phyloP scores from a whole-genome alignment of 371 early-diverging fungal genomes.

The Mortierella sp. region DNA sequence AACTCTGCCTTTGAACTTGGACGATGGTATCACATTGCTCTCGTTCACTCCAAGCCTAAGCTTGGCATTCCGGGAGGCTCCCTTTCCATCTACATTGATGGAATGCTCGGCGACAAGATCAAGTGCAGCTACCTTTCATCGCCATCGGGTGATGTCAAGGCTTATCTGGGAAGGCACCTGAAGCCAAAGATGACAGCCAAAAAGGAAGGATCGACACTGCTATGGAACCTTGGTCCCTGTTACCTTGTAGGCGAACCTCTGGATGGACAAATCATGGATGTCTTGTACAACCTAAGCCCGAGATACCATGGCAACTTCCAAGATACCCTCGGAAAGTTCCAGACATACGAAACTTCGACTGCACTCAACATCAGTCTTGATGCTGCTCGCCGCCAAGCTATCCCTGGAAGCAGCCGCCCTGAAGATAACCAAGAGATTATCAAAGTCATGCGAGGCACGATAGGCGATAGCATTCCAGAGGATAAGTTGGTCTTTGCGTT shows the following conservation, averaged over 20 bases:
- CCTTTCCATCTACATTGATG: constrained; percentile 73
- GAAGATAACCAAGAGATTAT: constrained; percentile 60
- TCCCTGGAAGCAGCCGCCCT: constrained; percentile 51
- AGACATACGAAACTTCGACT: constrained; percentile 74
- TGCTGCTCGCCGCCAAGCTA: constrained; percentile 54
- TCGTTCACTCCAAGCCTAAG: constrained; percentile 75
- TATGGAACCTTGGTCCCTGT: constrained; percentile 77
- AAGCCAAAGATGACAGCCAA: constrained; percentile 35
- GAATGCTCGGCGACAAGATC: constrained; percentile 63
- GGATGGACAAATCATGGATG: constrained; percentile 67
- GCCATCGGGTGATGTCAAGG: constrained; percentile 53
- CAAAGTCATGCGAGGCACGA: constrained; percentile 64
- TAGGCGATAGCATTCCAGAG: constrained; percentile 63
- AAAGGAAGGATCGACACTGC: constrained; percentile 51
- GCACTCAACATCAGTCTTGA: constrained; percentile 63
- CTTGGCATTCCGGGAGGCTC: constrained; percentile 63
- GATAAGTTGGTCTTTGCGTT: constrained; percentile 74
- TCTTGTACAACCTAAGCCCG: constrained; percentile 72
- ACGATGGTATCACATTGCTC: constrained; percentile 76
- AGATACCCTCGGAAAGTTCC: constrained; percentile 73
- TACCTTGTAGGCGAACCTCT: constrained; percentile 71
- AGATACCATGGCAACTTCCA: constrained; percentile 75
- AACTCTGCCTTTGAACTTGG: constrained; percentile 68
- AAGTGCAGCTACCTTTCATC: constrained; percentile 71
- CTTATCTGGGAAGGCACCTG: constrained; percentile 57